Conservation (phyloP, 306 rosid species). For the Clitoria ternatea region DNA sequence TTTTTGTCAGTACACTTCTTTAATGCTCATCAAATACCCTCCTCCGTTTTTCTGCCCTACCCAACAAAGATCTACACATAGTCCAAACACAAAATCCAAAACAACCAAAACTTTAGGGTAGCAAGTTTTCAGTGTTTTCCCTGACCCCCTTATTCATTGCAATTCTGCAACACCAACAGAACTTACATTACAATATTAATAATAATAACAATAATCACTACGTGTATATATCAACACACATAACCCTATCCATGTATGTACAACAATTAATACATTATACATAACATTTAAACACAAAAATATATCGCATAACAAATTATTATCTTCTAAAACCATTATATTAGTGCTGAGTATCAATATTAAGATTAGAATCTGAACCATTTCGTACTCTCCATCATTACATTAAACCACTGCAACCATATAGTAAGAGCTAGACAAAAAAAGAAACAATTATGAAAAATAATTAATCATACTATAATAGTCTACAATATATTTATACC, state of each 20-base stretch:
- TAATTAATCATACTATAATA: slow-evolving; percentile 8
- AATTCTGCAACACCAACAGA: neutral
- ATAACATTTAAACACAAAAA: no score
- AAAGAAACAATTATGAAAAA: neutral
- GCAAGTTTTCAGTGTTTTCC: slow-evolving; percentile 21
- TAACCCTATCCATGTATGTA: neutral
- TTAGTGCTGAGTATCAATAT: no score
- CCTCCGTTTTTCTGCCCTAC: slow-evolving; percentile 29
- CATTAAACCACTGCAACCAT: no score
- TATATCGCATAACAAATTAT: no score
- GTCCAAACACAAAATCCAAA: slow-evolving; percentile 62
- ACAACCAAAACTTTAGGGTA: slow-evolving; percentile 35
- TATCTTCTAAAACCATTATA: no score
- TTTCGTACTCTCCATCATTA: slow-evolving; percentile 20
- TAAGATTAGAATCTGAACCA: no score
- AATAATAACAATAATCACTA: neutral
- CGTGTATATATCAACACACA: neutral
- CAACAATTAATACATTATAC: no score
- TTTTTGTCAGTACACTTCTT: slow-evolving; percentile 33
- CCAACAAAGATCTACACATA: slow-evolving; percentile 40
- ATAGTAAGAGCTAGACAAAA: neutral
- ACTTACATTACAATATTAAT: no score
- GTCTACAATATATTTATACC: slow-evolving; percentile 40
- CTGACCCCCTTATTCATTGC: slow-evolving; percentile 35
- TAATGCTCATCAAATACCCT: slow-evolving; percentile 24